phyloP scores from a whole-genome alignment of 306 rosid species.

The Luffa aegyptiaca region DNA sequence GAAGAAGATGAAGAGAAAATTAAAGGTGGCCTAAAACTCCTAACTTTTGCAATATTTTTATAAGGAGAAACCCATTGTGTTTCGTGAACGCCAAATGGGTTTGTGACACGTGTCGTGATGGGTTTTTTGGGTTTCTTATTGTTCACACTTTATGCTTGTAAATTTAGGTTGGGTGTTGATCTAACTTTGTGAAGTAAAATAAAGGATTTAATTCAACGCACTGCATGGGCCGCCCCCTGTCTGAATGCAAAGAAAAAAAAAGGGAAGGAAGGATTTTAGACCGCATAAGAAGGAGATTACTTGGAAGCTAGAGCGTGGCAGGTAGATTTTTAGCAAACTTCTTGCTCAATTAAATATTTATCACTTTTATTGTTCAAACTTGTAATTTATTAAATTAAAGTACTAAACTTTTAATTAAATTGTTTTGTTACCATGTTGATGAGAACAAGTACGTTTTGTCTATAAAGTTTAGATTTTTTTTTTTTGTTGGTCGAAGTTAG shows the following conservation, averaged over 20 bases:
- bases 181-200: constrained; percentile 14
- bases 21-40: constrained; percentile 73
- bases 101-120: constrained; percentile 30
- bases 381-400: background rate
- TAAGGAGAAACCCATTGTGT: too few relatives aligned
- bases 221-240: background rate
- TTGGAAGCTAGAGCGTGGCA: constrained; percentile 1
- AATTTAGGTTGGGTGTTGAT: constrained; percentile 70
- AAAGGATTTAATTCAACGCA: background rate
- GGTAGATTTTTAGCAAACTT: constrained; percentile 1
- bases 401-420: background rate
- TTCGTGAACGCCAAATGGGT: background rate
- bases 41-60: constrained; percentile 15
- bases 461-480: background rate
- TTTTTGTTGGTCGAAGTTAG: too few relatives aligned
- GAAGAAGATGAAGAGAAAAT: constrained; percentile 24
- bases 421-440: background rate
- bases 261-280: background rate
- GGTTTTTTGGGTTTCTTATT: background rate
- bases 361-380: background rate
- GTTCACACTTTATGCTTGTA: constrained; percentile 7
- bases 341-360: background rate
- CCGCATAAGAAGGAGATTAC: background rate
- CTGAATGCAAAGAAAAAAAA: background rate
- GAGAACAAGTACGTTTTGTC: background rate